Evolutionary conservation across 768 basidiomycete genomes (phyloP).

Genomic region (Scleroderma citrinum): DNA sequence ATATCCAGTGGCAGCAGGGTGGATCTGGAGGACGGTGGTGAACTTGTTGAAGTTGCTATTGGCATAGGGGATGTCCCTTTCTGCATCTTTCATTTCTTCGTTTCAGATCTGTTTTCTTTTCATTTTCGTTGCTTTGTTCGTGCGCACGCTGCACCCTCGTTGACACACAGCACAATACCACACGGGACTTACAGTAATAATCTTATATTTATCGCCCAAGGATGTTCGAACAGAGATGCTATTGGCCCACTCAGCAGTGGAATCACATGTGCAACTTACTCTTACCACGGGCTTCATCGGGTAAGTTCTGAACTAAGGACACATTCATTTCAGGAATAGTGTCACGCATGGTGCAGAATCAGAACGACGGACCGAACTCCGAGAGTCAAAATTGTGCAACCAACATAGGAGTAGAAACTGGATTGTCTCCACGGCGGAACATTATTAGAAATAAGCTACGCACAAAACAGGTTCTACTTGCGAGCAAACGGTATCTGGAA

Average conservation of each 20-base stretch:
- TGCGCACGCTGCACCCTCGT: conserved; percentile 25
- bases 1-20: conserved; percentile 52
- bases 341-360: too few relatives aligned
- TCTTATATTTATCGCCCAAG: conserved; percentile 6
- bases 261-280: too few relatives aligned
- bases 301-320: too few relatives aligned
- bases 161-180: conserved; percentile 16
- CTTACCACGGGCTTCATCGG: too few relatives aligned
- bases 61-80: conserved; percentile 4
- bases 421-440: too few relatives aligned
- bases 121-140: conserved; percentile 9
- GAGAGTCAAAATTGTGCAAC: neutral
- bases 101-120: conserved; percentile 15
- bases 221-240: neutral
- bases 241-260: too few relatives aligned
- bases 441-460: neutral
- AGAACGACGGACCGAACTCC: too few relatives aligned
- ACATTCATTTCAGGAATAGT: too few relatives aligned
- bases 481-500: conserved; percentile 86
- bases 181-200: conserved; percentile 22
- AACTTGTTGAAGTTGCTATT: conserved; percentile 6
- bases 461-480: conserved; percentile 16
- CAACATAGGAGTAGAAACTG: too few relatives aligned
- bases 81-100: neutral
- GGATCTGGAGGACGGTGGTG: conserved; percentile 14